Evolutionary conservation across 2,329 filamentous ascomycete genomes (phyloP).

Genomic region (Colletotrichum sp.): DNA sequence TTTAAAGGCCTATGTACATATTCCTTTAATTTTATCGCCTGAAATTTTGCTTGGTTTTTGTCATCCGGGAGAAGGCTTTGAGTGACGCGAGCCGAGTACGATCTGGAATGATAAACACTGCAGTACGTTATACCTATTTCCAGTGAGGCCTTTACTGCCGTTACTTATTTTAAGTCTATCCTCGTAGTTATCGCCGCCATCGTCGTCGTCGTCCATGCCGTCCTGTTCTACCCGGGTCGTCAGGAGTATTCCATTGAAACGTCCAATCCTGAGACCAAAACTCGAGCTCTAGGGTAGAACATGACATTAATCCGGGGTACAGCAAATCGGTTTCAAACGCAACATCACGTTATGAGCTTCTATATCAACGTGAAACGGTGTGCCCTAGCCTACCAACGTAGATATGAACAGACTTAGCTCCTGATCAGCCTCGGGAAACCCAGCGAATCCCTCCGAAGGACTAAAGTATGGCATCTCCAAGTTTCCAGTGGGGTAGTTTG

Average conservation of each 20-base stretch:
- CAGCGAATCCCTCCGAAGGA: neutral
- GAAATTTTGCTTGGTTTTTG: neutral
- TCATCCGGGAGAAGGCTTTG: neutral
- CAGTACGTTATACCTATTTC: neutral
- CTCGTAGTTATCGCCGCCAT: neutral
- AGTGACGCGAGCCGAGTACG: neutral
- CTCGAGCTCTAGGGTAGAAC: neutral
- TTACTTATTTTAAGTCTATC: neutral
- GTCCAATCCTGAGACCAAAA: neutral
- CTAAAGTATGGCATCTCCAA: neutral
- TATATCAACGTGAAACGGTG: neutral
- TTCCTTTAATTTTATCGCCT: too few species aligned
- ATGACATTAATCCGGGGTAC: rapidly evolving
- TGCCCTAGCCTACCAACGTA: neutral
- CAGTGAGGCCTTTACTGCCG: neutral
- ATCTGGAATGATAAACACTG: neutral
- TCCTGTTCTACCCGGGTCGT: neutral
- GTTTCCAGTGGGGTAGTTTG: neutral
- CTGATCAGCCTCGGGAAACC: neutral
- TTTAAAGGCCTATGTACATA: neutral
- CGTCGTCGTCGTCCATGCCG: neutral
- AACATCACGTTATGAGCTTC: neutral
- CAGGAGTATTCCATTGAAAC: neutral
- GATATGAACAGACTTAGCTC: neutral
- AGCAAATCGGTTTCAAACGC: neutral